Percentiles rank a stretch among this genome's conserved stretches.
phyloP scores from a whole-genome alignment of 2,329 filamentous ascomycete species.

The Ploettnerulaceae sp. region DNA sequence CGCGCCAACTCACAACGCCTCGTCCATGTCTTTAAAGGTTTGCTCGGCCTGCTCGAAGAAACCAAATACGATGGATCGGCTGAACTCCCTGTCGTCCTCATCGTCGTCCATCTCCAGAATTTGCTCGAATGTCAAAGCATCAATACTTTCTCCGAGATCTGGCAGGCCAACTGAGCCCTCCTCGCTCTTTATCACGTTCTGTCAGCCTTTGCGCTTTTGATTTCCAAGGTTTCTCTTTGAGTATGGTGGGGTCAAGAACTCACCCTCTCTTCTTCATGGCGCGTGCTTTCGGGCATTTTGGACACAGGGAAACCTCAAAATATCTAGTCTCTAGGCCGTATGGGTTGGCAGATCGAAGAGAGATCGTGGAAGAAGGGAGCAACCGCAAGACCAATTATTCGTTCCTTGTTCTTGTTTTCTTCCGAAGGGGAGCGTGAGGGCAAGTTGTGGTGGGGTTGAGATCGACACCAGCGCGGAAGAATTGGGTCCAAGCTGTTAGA shows the following conservation, averaged over 20 bases:
- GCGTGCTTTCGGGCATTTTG: conserved; percentile 9
- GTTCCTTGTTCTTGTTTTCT: no score
- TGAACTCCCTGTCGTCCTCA: conserved; percentile 80
- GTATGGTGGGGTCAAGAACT: neutral
- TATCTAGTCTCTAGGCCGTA: neutral
- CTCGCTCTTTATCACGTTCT: conserved; percentile 28
- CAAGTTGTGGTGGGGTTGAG: conserved; percentile 1
- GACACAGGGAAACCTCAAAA: neutral
- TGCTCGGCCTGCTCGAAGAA: conserved; percentile 89
- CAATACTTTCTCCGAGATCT: conserved; percentile 71
- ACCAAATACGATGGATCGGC: conserved; percentile 78
- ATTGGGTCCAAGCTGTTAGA: conserved; percentile 1
- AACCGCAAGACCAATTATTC: no score
- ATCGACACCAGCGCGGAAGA: conserved; percentile 1
- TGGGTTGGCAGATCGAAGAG: neutral
- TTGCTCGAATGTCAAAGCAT: conserved; percentile 78
- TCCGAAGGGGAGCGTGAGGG: neutral
- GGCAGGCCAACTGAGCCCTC: conserved; percentile 32
- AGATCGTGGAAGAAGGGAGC: neutral
- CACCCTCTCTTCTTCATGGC: conserved; percentile 21
- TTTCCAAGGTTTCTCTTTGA: neutral
- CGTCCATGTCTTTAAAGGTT: conserved; percentile 83
- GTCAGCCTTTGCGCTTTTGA: conserved; percentile 4
- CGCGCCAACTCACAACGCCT: conserved; percentile 64
- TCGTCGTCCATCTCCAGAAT: conserved; percentile 99